Evolutionary conservation across 2,329 filamentous ascomycete genomes (phyloP), one percentile per base, ranked within the genome.

Genomic region (Niveomyces coronatus): DNA sequence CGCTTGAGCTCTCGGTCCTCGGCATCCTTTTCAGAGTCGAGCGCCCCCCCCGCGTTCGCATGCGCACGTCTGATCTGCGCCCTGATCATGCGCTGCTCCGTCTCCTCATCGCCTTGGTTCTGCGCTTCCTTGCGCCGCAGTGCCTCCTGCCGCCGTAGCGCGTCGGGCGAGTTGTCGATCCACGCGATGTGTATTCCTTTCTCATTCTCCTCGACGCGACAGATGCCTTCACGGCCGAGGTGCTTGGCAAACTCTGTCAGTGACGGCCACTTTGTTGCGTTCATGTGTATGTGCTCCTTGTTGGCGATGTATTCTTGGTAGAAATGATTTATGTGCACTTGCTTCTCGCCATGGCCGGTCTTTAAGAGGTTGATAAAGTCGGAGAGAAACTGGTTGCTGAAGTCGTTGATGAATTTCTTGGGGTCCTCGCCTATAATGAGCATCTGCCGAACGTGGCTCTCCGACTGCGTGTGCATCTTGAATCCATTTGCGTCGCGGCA

Each of bases 261-360:
- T 38, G 76, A 85, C 4, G 80, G 75, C 87, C 87, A 96, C 52
- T 82, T 81, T 0, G 91, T 96, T 7, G 86, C 71, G 59, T 95
- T 95, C 83, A 96, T 87, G 56, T 96, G 91, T 8, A 91, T 67
- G 55, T 96, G 89, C 52, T 86, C 73, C 58, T 88, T 87, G 49
- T 89, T 82, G 13, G 77, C 71, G 49, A 96, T 95, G 52, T 94
- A 91, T 24, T 88, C 81, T 56, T 96, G 86, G 61, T 98, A 98
- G 58, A 96, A 96, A 44, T 85, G 79, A 53, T 98, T 98, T 36
- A 88, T 76, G 23, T 88, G 74, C 2, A 96, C 79, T 50, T 78
- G 74, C 60, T 98, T 98, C 61, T 94, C 87, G 45, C 87, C 86
- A 52, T 98, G 91, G 0, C 80, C 76, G 0, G 88, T 94, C 41